Conservation (phyloP, 352 stramenopile genomes). For the Blastocystis sp. region DNA sequence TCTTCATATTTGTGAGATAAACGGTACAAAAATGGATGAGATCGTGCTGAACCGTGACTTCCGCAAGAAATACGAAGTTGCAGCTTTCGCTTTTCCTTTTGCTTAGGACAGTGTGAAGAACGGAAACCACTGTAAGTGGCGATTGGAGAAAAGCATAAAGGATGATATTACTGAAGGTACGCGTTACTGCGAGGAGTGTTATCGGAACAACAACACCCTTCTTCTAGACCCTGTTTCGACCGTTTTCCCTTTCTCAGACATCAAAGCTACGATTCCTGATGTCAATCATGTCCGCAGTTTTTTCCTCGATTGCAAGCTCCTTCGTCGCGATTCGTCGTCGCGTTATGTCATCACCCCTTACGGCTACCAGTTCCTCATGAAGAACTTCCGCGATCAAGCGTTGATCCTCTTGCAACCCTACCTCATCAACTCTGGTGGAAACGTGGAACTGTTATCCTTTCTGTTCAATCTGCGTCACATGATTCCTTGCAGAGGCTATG, state of each 20-base stretch:
- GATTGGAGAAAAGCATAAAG: conserved; percentile 3
- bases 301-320: not conserved
- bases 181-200: conserved; percentile 3
- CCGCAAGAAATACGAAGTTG: not conserved
- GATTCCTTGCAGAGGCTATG: not conserved
- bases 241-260: not conserved
- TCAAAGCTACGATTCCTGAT: not conserved
- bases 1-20: not conserved
- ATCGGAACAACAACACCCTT: conserved; percentile 22
- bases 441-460: not conserved
- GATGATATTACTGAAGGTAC: not conserved
- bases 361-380: conserved; percentile 38
- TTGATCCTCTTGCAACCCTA: not conserved
- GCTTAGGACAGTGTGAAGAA: not conserved
- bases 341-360: not conserved
- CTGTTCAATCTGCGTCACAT: conserved; percentile 43
- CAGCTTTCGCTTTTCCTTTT: not conserved
- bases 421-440: not conserved
- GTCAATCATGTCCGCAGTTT: not conserved
- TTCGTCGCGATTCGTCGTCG: not conserved
- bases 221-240: not conserved
- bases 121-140: conserved; percentile 26
- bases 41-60: conserved; percentile 32
- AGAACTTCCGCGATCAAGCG: conserved; percentile 12
- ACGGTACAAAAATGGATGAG: not conserved